phyloP scores from a whole-genome alignment of 2,329 filamentous ascomycete genomes.

The Colletotrichum costaricense region DNA sequence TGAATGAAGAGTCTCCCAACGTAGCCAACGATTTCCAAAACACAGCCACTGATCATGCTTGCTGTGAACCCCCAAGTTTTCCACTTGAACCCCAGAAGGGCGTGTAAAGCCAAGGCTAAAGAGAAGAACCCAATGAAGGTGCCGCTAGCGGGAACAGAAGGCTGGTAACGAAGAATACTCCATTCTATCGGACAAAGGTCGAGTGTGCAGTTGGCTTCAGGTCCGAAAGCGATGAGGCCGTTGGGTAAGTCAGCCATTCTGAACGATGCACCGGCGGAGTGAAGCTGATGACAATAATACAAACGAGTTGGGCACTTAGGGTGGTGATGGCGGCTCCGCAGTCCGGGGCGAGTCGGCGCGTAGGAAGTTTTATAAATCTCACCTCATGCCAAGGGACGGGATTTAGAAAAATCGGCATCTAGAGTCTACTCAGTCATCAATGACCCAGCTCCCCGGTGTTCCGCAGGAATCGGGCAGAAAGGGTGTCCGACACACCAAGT shows the following conservation, averaged over 20 bases:
- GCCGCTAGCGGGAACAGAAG: constrained; percentile 48
- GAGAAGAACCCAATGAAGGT: constrained; percentile 53
- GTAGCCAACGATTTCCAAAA: constrained; percentile 72
- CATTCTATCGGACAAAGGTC: constrained; percentile 54
- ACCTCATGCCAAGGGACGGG: not conserved
- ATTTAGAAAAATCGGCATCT: not conserved
- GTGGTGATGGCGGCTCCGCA: not conserved
- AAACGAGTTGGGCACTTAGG: not conserved
- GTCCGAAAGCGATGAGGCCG: constrained; percentile 49
- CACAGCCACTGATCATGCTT: constrained; percentile 64
- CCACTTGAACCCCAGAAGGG: constrained; percentile 53
- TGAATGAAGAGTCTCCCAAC: constrained; percentile 66
- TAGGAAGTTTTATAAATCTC: not conserved
- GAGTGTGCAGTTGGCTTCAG: constrained; percentile 58
- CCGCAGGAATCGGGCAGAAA: constrained; percentile 18
- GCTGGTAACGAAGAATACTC: constrained; percentile 55
- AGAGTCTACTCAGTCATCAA: not conserved
- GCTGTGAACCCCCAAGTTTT: constrained; percentile 55
- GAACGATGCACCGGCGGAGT: not conserved
- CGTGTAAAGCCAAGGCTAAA: constrained; percentile 55
- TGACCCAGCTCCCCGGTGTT: not conserved
- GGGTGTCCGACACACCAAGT: not conserved
- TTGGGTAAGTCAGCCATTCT: constrained; percentile 14
- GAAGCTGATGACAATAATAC: not conserved
- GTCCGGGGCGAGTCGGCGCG: not conserved